Evolutionary conservation across 169 alveolate species (phyloP), one percentile per base, ranked within the genome.

Genomic region (Plasmodium relictum): DNA sequence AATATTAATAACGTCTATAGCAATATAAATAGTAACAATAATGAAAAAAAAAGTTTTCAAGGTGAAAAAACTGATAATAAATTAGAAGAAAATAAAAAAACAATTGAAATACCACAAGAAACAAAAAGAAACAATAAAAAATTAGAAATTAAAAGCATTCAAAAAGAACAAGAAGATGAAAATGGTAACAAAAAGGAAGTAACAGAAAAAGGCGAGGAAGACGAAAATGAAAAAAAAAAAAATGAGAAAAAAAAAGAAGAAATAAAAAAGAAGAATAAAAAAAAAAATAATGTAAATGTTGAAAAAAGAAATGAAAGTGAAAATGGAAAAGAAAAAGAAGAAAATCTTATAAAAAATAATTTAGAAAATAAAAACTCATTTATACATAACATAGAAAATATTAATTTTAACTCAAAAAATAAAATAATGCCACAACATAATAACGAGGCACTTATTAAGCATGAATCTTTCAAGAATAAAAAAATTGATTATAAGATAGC

Each of bases 321-420:
- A n/a, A n/a, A n/a, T n/a, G n/a, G n/a, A n/a, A n/a, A 24, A 10
- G 71, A 31, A 3, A 20, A 4, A 14, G 66, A 56, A 6, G 16
- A 39, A 20, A 37, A 9, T 9, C 9, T 6, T 14, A 12, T 12
- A 8, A 50, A 31, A 63, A 37, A 58, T 39, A 63, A 1, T 44
- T 12, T n/a, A 7, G 59, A 56, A 59, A 59, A 73, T 14, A 73
- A 73, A 56, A 56, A 54, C 20, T 20, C 56, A 20, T 24, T 45
- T 14, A 24, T 39, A 31, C 31, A 54, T 61, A 73, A 44, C 41
- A 20, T 73, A 16, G 87, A 73, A 26, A 73, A 73, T 8, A 54
- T 73, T 7, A 45, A 22, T 14, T 73, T 73, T 54, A 58, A 31
- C 12, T 56, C 58, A 31, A 73, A 61, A 73, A 73, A 73, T 22